Conservation (phyloP, 2,329 filamentous ascomycete species). For the Cladosporium cucumerinum region DNA sequence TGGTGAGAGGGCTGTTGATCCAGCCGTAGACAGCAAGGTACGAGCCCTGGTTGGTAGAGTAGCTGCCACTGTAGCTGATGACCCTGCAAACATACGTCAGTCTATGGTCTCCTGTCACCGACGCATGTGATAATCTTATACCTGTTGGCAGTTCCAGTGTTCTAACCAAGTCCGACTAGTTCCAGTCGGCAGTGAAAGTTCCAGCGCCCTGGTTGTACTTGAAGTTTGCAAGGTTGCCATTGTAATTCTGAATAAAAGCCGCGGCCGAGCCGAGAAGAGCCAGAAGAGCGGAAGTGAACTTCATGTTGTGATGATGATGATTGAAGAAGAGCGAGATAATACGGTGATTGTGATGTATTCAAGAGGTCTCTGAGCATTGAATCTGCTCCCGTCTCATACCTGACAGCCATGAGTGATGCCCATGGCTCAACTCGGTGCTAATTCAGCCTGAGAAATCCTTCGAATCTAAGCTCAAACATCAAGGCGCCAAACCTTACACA, state of each 20-base stretch:
- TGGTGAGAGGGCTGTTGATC: conserved; percentile 49
- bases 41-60: conserved; percentile 35
- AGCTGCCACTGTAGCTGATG: conserved; percentile 23
- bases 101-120: neutral
- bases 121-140: conserved; percentile 38
- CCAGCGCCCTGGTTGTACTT: neutral
- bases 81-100: conserved; percentile 14
- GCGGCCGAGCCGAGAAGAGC: neutral
- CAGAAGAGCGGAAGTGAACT: neutral
- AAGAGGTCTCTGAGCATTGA: neutral
- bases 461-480: neutral
- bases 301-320: neutral
- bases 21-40: conserved; percentile 59
- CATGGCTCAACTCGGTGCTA: neutral
- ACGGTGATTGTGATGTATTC: too few species aligned
- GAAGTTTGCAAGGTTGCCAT: conserved; percentile 5
- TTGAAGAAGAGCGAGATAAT: neutral
- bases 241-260: neutral
- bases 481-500: neutral
- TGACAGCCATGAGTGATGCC: neutral
- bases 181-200: conserved; percentile 47
- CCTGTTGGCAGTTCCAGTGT: conserved; percentile 43
- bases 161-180: conserved; percentile 58
- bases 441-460: neutral
- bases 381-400: neutral